Evolutionary conservation across 768 basidiomycete genomes (phyloP).

Genomic region (Rossbeevera mucosa): DNA sequence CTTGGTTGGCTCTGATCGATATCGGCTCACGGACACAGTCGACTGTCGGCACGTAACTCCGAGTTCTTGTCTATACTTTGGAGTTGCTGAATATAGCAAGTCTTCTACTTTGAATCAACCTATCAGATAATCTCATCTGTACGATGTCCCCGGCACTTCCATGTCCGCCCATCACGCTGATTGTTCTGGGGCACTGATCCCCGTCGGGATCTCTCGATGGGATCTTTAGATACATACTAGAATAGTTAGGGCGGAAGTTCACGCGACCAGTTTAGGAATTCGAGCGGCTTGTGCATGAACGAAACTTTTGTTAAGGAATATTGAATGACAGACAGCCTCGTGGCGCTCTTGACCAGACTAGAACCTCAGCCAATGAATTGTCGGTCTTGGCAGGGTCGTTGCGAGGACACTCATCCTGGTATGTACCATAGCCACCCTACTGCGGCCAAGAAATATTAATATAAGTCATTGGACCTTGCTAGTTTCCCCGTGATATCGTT

Average conservation of each 20-base stretch:
- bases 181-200: too few relatives aligned
- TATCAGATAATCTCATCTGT: too few relatives aligned
- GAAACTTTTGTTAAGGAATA: not conserved
- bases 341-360: constrained; percentile 1
- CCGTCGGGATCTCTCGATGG: not conserved
- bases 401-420: not conserved
- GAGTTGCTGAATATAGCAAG: constrained; percentile 4
- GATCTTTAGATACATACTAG: not conserved
- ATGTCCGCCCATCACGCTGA: not conserved
- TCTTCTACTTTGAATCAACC: not conserved
- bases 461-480: not conserved
- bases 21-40: too few relatives aligned
- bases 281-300: not conserved
- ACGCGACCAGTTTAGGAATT: not conserved
- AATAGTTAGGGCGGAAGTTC: not conserved
- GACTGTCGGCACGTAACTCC: not conserved
- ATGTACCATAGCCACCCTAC: not conserved
- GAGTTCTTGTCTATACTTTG: not conserved
- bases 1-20: not conserved
- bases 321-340: not conserved
- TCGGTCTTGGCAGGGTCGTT: not conserved
- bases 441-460: too few relatives aligned
- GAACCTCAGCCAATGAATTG: not conserved
- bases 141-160: constrained; percentile 14
- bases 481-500: not conserved